phyloP scores from a whole-genome alignment of 1,139 yeast species.

The Zygoascus hellenicus region DNA sequence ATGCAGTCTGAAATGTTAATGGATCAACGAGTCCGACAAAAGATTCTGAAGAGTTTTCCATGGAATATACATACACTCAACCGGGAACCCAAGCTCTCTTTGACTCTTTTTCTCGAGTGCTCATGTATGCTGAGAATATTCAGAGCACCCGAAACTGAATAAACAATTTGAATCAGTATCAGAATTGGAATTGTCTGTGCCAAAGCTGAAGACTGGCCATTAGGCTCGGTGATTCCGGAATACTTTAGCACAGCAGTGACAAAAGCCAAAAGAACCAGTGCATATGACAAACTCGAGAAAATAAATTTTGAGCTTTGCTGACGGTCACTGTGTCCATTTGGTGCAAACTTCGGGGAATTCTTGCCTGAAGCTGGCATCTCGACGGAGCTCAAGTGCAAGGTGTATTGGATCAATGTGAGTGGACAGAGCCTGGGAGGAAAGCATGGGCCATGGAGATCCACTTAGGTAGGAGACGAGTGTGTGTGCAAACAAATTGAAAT shows the following conservation, averaged over 20 bases:
- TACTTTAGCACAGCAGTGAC: neutral
- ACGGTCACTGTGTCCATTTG: slow-evolving; percentile 1
- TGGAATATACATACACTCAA: slow-evolving; percentile 3
- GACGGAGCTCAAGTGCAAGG: too few species aligned
- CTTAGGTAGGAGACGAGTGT: too few species aligned
- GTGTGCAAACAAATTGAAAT: too few species aligned
- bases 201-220: slow-evolving; percentile 18
- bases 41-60: neutral
- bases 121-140: slow-evolving; percentile 12
- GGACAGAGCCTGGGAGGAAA: too few species aligned
- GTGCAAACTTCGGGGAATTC: neutral
- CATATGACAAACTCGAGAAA: slow-evolving; percentile 4
- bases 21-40: slow-evolving; percentile 3
- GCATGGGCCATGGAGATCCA: too few species aligned
- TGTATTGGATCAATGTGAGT: too few species aligned
- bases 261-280: neutral
- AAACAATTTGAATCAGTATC: slow-evolving; percentile 24
- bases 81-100: slow-evolving; percentile 1
- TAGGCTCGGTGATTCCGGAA: slow-evolving; percentile 2
- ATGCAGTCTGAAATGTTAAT: slow-evolving; percentile 22
- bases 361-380: too few species aligned
- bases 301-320: neutral
- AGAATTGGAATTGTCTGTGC: slow-evolving; percentile 24
- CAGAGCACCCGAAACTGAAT: slow-evolving; percentile 25
- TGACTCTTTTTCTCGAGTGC: slow-evolving; percentile 12